Conservation (phyloP, 768 basidiomycete species). For the Lactarius hatsudake region DNA sequence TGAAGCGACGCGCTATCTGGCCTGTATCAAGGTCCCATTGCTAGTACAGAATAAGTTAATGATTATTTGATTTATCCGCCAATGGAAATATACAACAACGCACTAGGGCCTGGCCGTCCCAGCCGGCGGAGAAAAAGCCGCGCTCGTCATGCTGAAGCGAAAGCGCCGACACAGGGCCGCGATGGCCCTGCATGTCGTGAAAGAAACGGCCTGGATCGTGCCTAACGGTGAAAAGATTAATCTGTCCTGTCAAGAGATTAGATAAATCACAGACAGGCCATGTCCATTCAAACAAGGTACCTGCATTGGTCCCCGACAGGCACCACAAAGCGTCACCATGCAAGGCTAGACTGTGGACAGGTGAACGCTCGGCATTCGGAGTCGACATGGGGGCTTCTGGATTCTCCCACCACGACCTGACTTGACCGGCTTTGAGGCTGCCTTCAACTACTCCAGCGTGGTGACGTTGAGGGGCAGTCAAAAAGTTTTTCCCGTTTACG, state of each 20-base stretch:
- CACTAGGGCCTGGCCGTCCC: constrained; percentile 89
- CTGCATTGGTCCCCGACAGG: constrained; percentile 81
- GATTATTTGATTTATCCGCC: constrained; percentile 6
- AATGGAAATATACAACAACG: constrained; percentile 34
- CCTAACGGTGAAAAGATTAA: constrained; percentile 90
- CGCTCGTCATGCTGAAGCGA: constrained; percentile 79
- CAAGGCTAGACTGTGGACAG: constrained; percentile 88
- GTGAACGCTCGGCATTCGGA: constrained; percentile 40
- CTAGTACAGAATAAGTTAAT: constrained; percentile 41
- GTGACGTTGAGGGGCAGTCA: constrained; percentile 85
- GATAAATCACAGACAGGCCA: constrained; percentile 16
- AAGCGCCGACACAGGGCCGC: constrained; percentile 82
- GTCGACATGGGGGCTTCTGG: constrained; percentile 32
- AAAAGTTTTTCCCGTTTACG: constrained; percentile 81
- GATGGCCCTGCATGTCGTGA: constrained; percentile 73
- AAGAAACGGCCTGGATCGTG: constrained; percentile 84
- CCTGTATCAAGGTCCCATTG: constrained; percentile 99
- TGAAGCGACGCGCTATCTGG: constrained; percentile 69
- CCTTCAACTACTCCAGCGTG: constrained; percentile 91
- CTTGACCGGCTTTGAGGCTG: constrained; percentile 83
- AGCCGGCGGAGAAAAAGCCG: constrained; percentile 85
- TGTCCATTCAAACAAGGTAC: constrained; percentile 34
- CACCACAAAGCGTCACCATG: constrained; percentile 94
- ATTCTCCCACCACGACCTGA: constrained; percentile 92
- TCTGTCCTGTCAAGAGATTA: constrained; percentile 67